A percentile compares a stretch with the other conserved stretches of the same genome.
Evolutionary conservation across 2,329 filamentous ascomycete genomes (phyloP).

Genomic region (Colletotrichum australisinense): DNA sequence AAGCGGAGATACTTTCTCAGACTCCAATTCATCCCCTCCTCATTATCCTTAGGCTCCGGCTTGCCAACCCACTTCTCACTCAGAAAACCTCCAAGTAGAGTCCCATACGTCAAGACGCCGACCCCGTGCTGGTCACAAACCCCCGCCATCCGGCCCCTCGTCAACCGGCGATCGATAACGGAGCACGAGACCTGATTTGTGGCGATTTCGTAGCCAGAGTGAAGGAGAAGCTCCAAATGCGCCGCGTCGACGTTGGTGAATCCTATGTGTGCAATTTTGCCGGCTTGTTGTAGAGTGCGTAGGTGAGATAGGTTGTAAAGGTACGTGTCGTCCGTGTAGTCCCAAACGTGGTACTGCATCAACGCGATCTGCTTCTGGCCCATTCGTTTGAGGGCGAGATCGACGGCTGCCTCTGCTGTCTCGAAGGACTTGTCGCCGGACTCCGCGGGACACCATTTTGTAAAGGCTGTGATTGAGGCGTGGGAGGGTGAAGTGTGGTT

Average conservation of each 20-base stretch:
- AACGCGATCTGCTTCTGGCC: slow-evolving; percentile 3
- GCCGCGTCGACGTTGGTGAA: slow-evolving; percentile 29
- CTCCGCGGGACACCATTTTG: slow-evolving; percentile 31
- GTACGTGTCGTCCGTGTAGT: slow-evolving; percentile 26
- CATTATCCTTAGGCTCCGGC: slow-evolving; percentile 29
- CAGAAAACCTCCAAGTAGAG: slow-evolving; percentile 37
- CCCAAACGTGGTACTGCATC: slow-evolving; percentile 28
- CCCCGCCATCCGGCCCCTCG: not conserved
- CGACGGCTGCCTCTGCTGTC: slow-evolving; percentile 12
- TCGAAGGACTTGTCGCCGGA: slow-evolving; percentile 9
- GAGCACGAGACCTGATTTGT: slow-evolving; percentile 32
- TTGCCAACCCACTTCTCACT: slow-evolving; percentile 38
- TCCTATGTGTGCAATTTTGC: slow-evolving; percentile 14
- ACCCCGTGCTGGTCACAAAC: not conserved
- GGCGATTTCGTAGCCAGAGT: slow-evolving; percentile 11
- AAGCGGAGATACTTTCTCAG: slow-evolving; percentile 49
- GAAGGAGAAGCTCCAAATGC: slow-evolving; percentile 16
- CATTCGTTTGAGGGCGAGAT: slow-evolving; percentile 8
- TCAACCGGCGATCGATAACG: slow-evolving; percentile 6
- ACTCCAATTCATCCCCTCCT: slow-evolving; percentile 37
- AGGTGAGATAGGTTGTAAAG: slow-evolving; percentile 24
- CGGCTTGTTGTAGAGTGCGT: not conserved
- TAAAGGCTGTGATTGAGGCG: slow-evolving; percentile 11
- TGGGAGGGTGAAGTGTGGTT: not conserved
- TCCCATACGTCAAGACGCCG: slow-evolving; percentile 19